Conservation (phyloP, 306 rosid species). For the Prunus fruticosa region DNA sequence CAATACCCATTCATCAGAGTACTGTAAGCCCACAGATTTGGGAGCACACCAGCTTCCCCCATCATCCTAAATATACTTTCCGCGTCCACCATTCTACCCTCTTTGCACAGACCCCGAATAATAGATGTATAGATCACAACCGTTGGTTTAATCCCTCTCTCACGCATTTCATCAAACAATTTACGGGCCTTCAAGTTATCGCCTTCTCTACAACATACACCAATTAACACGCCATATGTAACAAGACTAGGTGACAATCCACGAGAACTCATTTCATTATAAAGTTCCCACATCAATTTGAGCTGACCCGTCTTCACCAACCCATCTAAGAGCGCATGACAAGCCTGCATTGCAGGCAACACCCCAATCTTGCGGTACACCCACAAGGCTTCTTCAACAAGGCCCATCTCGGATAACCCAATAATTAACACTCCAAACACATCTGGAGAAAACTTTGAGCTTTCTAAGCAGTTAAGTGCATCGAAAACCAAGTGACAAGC, state of each 20-base stretch:
- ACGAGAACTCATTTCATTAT: constrained; percentile 36
- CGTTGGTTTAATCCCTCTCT: constrained; percentile 37
- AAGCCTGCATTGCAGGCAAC: constrained; percentile 46
- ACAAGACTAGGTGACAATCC: constrained; percentile 52
- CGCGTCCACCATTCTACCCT: constrained; percentile 49
- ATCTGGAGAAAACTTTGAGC: constrained; percentile 31
- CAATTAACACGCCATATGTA: constrained; percentile 56
- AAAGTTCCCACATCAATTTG: constrained; percentile 48
- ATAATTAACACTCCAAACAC: constrained; percentile 44
- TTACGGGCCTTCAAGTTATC: constrained; percentile 30
- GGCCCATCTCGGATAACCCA: constrained; percentile 41
- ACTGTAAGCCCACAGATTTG: constrained; percentile 59
- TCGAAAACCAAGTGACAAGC: constrained; percentile 36
- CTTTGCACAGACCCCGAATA: constrained; percentile 46
- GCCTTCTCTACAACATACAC: constrained; percentile 41
- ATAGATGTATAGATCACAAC: constrained; percentile 56
- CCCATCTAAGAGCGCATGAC: constrained; percentile 58
- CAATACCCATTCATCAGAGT: constrained; percentile 70
- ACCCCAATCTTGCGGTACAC: constrained; percentile 25
- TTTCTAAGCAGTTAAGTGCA: constrained; percentile 30
- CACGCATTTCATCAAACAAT: constrained; percentile 61
- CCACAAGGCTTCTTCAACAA: constrained; percentile 58
- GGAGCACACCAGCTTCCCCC: constrained; percentile 44
- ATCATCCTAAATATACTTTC: constrained; percentile 39
- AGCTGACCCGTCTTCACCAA: constrained; percentile 40